phyloP scores from a whole-genome alignment of 2,329 filamentous ascomycete species.

The Orbilia brochopaga region DNA sequence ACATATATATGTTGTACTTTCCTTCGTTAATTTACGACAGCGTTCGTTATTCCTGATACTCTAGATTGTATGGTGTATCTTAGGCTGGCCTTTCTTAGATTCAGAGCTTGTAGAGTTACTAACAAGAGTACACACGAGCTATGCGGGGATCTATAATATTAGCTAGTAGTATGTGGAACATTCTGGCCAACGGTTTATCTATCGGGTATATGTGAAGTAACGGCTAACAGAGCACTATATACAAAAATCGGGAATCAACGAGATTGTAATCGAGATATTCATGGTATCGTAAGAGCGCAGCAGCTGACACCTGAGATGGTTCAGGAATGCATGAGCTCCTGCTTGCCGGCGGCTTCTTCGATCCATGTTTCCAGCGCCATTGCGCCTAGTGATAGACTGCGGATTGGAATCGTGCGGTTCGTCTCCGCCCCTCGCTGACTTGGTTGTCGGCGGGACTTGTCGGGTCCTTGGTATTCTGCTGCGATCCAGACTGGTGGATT shows the following conservation, averaged over 20 bases:
- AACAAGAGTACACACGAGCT: constrained; percentile 19
- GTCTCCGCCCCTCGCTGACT: constrained; percentile 24
- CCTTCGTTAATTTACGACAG: too few relatives aligned
- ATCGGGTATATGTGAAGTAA: constrained; percentile 49
- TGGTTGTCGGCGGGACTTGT: constrained; percentile 6
- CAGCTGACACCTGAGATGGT: too few relatives aligned
- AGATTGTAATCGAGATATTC: too few relatives aligned
- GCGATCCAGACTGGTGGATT: constrained; percentile 59
- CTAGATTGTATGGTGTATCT: not conserved
- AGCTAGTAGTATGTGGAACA: too few relatives aligned
- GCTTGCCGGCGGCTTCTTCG: constrained; percentile 31
- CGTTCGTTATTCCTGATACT: constrained; percentile 1
- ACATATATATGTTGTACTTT: too few relatives aligned
- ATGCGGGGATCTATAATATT: too few relatives aligned
- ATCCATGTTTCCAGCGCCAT: constrained; percentile 42
- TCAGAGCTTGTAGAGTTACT: too few relatives aligned
- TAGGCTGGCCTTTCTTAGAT: too few relatives aligned
- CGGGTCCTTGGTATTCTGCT: constrained; percentile 48
- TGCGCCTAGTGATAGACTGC: constrained; percentile 33
- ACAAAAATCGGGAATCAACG: too few relatives aligned
- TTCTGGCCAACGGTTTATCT: too few relatives aligned
- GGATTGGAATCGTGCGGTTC: constrained; percentile 21
- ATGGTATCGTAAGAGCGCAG: too few relatives aligned
- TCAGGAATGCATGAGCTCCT: constrained; percentile 7
- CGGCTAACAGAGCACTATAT: too few relatives aligned